Base-by-base conservation (phyloP, 768 basidiomycete species). In the Multifurca ochricompacta region DNA sequence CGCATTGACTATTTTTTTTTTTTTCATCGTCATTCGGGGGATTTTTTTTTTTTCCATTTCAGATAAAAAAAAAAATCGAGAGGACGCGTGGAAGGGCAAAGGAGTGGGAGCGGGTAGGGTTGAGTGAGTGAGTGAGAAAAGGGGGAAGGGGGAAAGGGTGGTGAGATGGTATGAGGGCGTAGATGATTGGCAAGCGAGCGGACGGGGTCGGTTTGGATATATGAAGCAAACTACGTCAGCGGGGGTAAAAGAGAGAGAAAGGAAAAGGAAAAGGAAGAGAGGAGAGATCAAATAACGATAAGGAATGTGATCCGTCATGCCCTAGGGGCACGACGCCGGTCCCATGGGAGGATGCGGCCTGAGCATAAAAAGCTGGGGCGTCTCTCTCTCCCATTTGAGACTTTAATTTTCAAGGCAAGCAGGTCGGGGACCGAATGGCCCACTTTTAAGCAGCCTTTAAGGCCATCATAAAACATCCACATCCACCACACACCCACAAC, bases 101-200 rank as follows among this genome's bases (percentile, higher is more conserved):
- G 56, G 59, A 46, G 50, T 58, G 60, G 51, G 51, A 48, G 31
- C n/a, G n/a, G n/a, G n/a, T n/a, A n/a, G n/a, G n/a, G n/a, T n/a
- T n/a, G n/a, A n/a, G n/a, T n/a, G n/a, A n/a, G n/a, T n/a, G n/a
- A n/a, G n/a, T n/a, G n/a, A n/a, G n/a, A n/a, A n/a, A n/a, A n/a
- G n/a, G n/a, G n/a, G n/a, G n/a, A n/a, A n/a, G n/a, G n/a, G n/a
- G n/a, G n/a, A n/a, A n/a, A n/a, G n/a, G n/a, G n/a, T n/a, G n/a
- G n/a, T n/a, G n/a, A n/a, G n/a, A n/a, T n/a, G n/a, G n/a, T n/a
- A n/a, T n/a, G n/a, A n/a, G n/a, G n/a, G n/a, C n/a, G n/a, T n/a
- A n/a, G n/a, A n/a, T n/a, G n/a, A n/a, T n/a, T n/a, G n/a, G n/a
- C n/a, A n/a, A n/a, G n/a, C n/a, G n/a, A n/a, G n/a, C n/a, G n/a